Conservation (phyloP, 2,329 filamentous ascomycete genomes). For the Colletotrichum cereale region DNA sequence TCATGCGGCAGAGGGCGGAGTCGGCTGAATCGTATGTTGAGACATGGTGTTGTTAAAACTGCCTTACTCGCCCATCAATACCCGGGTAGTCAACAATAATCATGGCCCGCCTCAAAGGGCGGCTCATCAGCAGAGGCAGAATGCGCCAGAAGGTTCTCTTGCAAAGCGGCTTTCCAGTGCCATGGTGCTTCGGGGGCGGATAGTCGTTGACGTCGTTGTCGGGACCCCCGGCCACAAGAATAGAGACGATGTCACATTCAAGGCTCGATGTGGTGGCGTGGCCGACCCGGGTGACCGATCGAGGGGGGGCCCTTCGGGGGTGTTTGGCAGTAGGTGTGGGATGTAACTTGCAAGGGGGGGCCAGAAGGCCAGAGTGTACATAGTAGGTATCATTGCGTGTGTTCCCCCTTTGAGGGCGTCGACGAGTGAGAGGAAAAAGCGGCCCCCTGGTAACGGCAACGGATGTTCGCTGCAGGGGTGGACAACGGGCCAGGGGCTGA, state of each 20-base stretch:
- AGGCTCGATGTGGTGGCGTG: conserved; percentile 32
- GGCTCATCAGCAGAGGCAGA: not conserved
- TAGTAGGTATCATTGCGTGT: conserved; percentile 1
- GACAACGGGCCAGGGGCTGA: conserved; percentile 31
- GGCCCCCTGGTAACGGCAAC: conserved; percentile 2
- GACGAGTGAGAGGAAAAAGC: not conserved
- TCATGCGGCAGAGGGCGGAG: conserved; percentile 15
- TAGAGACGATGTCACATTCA: conserved; percentile 29
- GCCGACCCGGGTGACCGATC: conserved; percentile 27
- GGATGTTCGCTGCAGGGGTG: conserved; percentile 37
- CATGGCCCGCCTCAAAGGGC: not conserved
- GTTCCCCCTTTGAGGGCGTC: not conserved
- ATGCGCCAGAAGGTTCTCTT: conserved; percentile 26
- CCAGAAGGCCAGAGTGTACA: not conserved
- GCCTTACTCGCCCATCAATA: not conserved
- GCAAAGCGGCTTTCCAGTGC: not conserved
- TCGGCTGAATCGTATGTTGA: conserved; percentile 20
- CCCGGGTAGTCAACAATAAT: not conserved
- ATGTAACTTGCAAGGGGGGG: not conserved
- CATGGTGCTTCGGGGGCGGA: not conserved
- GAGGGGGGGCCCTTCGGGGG: conserved; percentile 29
- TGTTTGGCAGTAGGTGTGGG: conserved; percentile 17
- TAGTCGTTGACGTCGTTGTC: not conserved
- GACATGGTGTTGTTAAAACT: not conserved
- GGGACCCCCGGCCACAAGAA: not conserved